These are phyloP conservation scores for Aspergillus asperescens DNA, from an alignment of 495 filamentous ascomycete species.

Conservation along the genomic window DNA sequence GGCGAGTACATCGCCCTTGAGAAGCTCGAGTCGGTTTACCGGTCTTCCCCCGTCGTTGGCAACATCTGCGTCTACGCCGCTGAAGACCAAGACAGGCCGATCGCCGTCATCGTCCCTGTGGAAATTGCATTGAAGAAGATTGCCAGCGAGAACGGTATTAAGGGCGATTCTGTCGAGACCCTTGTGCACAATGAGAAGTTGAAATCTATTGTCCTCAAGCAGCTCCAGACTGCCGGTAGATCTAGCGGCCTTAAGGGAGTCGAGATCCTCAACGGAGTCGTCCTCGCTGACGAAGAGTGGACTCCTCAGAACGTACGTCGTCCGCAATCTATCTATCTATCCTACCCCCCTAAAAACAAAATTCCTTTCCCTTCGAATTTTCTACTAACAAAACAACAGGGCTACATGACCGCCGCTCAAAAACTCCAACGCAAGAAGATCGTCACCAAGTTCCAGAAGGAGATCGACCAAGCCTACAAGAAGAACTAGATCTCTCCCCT, in stretches of 20 bases:
- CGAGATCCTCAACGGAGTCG: slow-evolving; percentile 89
- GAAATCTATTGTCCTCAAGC: slow-evolving; percentile 69
- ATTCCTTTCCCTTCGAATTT: background rate
- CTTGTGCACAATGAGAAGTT: slow-evolving; percentile 82
- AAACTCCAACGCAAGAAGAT: slow-evolving; percentile 55
- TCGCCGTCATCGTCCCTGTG: slow-evolving; percentile 90
- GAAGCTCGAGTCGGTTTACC: slow-evolving; percentile 96
- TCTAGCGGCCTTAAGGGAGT: slow-evolving; percentile 74
- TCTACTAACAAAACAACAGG: slow-evolving; percentile 31
- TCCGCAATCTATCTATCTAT: no score
- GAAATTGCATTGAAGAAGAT: slow-evolving; percentile 83
- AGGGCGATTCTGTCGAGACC: slow-evolving; percentile 66
- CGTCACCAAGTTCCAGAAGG: slow-evolving; percentile 37
- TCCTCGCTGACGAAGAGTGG: slow-evolving; percentile 95
- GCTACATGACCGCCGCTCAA: slow-evolving; percentile 51
- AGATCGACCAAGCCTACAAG: slow-evolving; percentile 47
- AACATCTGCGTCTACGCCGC: slow-evolving; percentile 97
- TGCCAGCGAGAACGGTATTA: slow-evolving; percentile 63
- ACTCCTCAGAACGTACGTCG: slow-evolving; percentile 86
- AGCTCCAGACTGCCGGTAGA: slow-evolving; percentile 71
- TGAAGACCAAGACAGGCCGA: slow-evolving; percentile 69
- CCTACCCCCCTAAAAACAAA: no score
- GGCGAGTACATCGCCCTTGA: slow-evolving; percentile 98
- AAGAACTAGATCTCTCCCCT: slow-evolving; percentile 30
- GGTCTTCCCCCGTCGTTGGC: slow-evolving; percentile 72